A percentile compares a stretch with the other conserved stretches of the same genome.
Evolutionary conservation across 78 protist genomes (phyloP).

Genomic region (Diacronema lutheri): DNA sequence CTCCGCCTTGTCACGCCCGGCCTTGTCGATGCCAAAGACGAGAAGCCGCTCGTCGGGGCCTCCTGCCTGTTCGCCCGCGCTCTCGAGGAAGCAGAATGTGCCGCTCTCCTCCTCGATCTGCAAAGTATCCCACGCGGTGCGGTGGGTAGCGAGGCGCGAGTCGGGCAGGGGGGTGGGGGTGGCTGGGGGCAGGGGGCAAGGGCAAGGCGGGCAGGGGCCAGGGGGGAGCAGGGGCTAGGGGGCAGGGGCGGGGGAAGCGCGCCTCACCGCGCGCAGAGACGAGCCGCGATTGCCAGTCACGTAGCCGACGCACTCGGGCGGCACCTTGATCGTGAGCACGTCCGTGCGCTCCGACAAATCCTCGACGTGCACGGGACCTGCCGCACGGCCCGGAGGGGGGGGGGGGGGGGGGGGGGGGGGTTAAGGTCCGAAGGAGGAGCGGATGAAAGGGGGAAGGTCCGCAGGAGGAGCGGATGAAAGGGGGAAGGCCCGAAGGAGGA

Average conservation of each 20-base stretch:
- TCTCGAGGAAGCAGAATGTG: constrained; percentile 15
- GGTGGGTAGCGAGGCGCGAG: too few species aligned
- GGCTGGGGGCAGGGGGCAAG: too few species aligned
- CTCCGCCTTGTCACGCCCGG: not conserved
- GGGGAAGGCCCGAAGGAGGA: too few species aligned
- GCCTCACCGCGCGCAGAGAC: not conserved
- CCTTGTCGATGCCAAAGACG: not conserved
- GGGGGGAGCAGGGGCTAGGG: too few species aligned
- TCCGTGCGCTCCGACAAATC: not conserved
- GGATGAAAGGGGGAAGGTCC: too few species aligned
- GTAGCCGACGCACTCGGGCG: not conserved
- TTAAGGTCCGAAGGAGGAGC: too few species aligned
- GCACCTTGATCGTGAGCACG: not conserved
- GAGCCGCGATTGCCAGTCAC: constrained; percentile 8
- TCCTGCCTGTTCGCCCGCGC: not conserved
- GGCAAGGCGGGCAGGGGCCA: too few species aligned
- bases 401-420: too few species aligned
- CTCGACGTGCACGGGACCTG: not conserved
- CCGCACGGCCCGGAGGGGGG: too few species aligned
- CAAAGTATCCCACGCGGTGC: not conserved
- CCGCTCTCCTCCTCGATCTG: constrained; percentile 3
- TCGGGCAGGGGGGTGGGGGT: too few species aligned
- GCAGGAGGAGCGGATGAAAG: too few species aligned
- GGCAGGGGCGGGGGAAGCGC: too few species aligned
- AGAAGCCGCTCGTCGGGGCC: not conserved